phyloP scores from a whole-genome alignment of 192 early-diverging fungal genomes.

The Coemansia sp. region DNA sequence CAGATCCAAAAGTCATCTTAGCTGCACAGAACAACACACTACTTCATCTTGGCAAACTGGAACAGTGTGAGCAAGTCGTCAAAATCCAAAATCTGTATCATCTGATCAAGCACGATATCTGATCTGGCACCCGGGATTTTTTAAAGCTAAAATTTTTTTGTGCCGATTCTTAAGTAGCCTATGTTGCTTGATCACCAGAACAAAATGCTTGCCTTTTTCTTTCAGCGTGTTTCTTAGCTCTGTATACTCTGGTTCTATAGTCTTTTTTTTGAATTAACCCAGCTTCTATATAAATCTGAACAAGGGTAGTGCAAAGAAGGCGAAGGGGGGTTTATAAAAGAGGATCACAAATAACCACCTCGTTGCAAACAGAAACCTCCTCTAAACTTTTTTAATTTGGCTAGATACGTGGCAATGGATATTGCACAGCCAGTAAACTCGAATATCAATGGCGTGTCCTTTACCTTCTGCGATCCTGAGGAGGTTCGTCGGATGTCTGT shows the following conservation, averaged over 20 bases:
- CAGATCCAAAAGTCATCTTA: conserved; percentile 27
- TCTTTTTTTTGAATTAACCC: neutral
- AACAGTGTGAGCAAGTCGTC: conserved; percentile 15
- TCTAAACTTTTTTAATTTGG: neutral
- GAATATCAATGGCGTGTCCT: conserved; percentile 83
- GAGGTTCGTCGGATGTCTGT: conserved; percentile 93
- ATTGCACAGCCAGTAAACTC: conserved; percentile 78
- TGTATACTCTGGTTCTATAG: conserved; percentile 7
- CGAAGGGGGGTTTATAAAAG: too few relatives aligned
- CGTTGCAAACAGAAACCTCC: too few relatives aligned
- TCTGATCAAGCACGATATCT: conserved; percentile 18
- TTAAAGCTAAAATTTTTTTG: too few relatives aligned
- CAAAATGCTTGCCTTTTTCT: neutral
- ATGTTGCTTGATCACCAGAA: neutral
- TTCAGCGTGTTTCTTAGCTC: neutral
- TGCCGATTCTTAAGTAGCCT: neutral
- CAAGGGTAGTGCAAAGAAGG: too few relatives aligned
- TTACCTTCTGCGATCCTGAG: conserved; percentile 84
- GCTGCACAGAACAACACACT: conserved; percentile 40
- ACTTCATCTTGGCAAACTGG: conserved; percentile 40
- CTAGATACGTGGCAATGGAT: conserved; percentile 61
- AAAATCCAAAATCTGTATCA: conserved; percentile 10
- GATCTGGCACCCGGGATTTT: conserved; percentile 2
- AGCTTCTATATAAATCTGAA: neutral
- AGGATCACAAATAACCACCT: too few relatives aligned